Conservation (phyloP, 1,284 basidiomycete genomes). For the Rhodotorula sp. region DNA sequence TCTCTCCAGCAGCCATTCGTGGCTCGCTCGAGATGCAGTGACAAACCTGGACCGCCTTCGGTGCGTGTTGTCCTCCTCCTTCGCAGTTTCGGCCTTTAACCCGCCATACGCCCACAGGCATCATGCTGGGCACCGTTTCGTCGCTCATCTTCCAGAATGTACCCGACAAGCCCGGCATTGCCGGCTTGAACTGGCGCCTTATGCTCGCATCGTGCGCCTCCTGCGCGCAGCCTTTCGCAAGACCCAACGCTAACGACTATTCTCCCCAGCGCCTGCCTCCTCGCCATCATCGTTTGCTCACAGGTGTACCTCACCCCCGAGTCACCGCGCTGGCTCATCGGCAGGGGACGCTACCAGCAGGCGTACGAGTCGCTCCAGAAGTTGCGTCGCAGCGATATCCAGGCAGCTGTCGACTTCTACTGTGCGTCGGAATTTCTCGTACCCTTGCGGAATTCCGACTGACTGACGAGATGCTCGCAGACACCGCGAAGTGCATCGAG, state of each 20-base stretch:
- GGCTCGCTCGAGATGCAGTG: constrained; percentile 55
- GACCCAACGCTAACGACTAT: neutral
- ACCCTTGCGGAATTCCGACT: neutral
- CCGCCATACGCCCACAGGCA: constrained; percentile 37
- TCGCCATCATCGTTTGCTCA: constrained; percentile 45
- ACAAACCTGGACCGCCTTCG: constrained; percentile 54
- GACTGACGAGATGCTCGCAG: neutral
- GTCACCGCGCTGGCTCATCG: constrained; percentile 68
- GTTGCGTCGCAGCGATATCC: constrained; percentile 65
- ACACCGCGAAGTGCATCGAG: constrained; percentile 26
- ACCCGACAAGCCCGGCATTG: constrained; percentile 21
- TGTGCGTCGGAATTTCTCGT: constrained; percentile 20
- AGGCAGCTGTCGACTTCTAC: constrained; percentile 66
- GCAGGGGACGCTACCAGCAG: constrained; percentile 63
- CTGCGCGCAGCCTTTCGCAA: neutral
- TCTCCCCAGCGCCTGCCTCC: constrained; percentile 48
- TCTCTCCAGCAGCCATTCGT: constrained; percentile 52
- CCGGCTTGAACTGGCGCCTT: constrained; percentile 40
- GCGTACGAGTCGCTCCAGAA: constrained; percentile 64
- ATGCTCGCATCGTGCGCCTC: constrained; percentile 50
- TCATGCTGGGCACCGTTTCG: constrained; percentile 49
- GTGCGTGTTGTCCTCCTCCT: neutral
- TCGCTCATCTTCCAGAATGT: constrained; percentile 33
- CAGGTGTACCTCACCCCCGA: constrained; percentile 33
- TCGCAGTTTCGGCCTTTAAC: neutral